Percentiles rank a stretch among this genome's conserved stretches.
Conservation (phyloP, 768 basidiomycete genomes). For the Psilocybe cubensis region DNA sequence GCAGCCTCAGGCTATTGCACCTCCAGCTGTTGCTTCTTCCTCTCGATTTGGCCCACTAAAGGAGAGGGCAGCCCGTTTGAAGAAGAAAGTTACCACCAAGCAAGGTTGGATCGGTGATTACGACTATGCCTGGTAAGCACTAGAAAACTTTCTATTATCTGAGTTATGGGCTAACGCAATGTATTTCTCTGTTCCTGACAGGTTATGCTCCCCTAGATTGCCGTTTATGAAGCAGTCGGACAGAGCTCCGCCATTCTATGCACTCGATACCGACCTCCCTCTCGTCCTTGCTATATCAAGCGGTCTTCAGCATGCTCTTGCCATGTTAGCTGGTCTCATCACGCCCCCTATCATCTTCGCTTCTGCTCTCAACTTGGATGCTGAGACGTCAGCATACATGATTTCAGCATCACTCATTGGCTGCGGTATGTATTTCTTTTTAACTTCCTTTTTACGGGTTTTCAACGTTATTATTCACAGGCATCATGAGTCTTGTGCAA, state of each 20-base stretch:
- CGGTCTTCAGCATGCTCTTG: slow-evolving; percentile 77
- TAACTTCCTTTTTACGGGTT: not conserved
- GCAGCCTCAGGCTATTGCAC: slow-evolving; percentile 12
- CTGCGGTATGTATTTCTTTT: slow-evolving; percentile 54
- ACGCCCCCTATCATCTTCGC: slow-evolving; percentile 86
- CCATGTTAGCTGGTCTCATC: slow-evolving; percentile 83
- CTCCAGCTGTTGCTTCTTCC: slow-evolving; percentile 9
- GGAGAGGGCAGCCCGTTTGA: slow-evolving; percentile 21
- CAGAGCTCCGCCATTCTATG: slow-evolving; percentile 72
- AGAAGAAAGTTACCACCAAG: slow-evolving; percentile 41
- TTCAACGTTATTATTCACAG: slow-evolving; percentile 32
- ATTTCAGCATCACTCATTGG: slow-evolving; percentile 81
- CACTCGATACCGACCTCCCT: slow-evolving; percentile 72
- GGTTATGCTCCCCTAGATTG: slow-evolving; percentile 70
- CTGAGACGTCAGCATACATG: slow-evolving; percentile 70
- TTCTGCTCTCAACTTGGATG: slow-evolving; percentile 60
- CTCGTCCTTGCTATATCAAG: slow-evolving; percentile 72
- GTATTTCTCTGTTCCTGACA: not conserved
- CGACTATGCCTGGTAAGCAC: slow-evolving; percentile 62
- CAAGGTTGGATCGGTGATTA: slow-evolving; percentile 88
- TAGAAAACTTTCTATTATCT: not conserved
- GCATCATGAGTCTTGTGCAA: slow-evolving; percentile 77
- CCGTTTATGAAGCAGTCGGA: slow-evolving; percentile 53
- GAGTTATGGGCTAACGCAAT: not conserved
- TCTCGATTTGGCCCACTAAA: slow-evolving; percentile 15